Evolutionary conservation across 441 rosid genomes (phyloP), one percentile per base, ranked within the genome.

Genomic region (Breynia disticha): DNA sequence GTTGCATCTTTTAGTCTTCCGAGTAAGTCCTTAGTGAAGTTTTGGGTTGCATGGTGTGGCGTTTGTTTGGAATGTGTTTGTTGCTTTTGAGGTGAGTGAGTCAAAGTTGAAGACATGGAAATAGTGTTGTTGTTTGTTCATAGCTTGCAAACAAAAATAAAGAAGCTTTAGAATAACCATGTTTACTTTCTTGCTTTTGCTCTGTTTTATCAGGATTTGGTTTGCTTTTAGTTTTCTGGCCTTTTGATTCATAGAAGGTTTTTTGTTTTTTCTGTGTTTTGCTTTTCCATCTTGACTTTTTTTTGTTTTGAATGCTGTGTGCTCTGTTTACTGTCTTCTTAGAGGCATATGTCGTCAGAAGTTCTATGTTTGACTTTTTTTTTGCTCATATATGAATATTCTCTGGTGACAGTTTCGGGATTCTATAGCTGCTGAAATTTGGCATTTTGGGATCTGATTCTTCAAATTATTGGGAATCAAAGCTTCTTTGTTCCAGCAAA

Each of bases 21-120:
- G 16, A 12, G 13, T 41, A 35, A 43, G 60, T 45, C 48, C 22
- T 39, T 3, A 38, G 45, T 52, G 56, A 60, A n/a, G n/a, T n/a
- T n/a, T n/a, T n/a, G n/a, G n/a, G n/a, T n/a, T n/a, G n/a, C n/a
- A n/a, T n/a, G n/a, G n/a, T n/a, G n/a, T n/a, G 18, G 15, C 14
- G 66, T 73, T 57, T 47, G 62, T 55, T 61, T 65, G 3, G 10
- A 51, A 24, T 17, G 47, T 38, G 32, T 54, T 37, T 46, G 32
- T 18, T 61, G 24, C 5, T 42, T 22, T 20, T 69, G 32, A 28
- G 32, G 54, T 44, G 69, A 54, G 28, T 42, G 45, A 69, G 82
- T 77, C 75, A 77, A 77, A 62, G 53, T 35, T 44, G 15, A 39
- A 48, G 63, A 55, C 12, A 50, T 32, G 57, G 66, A 48, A 2